Evolutionary conservation across 2,329 filamentous ascomycete species (phyloP), one percentile per base, ranked within the genome.

Genomic region (Stemphylium vesicarium): DNA sequence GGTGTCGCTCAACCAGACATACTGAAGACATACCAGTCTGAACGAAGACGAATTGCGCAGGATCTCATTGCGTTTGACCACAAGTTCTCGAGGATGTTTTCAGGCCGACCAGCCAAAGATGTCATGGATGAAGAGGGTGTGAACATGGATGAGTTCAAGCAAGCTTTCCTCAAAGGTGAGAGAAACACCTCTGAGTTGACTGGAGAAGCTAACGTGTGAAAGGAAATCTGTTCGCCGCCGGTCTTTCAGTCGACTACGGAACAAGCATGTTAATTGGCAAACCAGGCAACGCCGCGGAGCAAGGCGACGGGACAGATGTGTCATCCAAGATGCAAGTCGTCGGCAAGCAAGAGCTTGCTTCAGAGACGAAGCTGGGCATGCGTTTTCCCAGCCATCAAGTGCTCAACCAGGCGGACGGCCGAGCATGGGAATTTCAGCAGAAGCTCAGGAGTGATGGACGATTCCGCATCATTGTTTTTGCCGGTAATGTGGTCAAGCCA

Each of bases 111-210:
- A 1, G 84, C 80, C 31, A 86, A 84, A 66, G 84, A 85, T 50
- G 76, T 84, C 20, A 80, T 84, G 74, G 85, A 88, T 59, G 81
- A 82, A 54, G 81, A 82, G 42, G 85, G 86, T 0, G 82, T 88
- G 50, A 84, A 77, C 59, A 85, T 88, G 82, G 79, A 81, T 0
- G 83, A 83, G 31, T 89, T 89, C 76, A 85, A 87, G 61, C 72
- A 82, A 0, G 82, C 82, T 0, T 88, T 89, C 60, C 65, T 82
- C 24, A 85, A 85, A 60, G 64, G 57, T 58, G 31, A 13, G 44
- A 12, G 4, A 13, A 15, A 10, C 12, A 3, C 2, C 26, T 3
- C 18, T 12, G 2, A 8, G 22, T 5, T 2, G 1, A 10, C 10
- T 2, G 1, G 8, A 10, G 4, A 13, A 20, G 22, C 41, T 52